Percentiles rank a stretch among this genome's conserved stretches.
These are phyloP conservation scores for Mytilinidion resinicola DNA, from an alignment of 495 filamentous ascomycete genomes.

Conservation along the genomic window DNA sequence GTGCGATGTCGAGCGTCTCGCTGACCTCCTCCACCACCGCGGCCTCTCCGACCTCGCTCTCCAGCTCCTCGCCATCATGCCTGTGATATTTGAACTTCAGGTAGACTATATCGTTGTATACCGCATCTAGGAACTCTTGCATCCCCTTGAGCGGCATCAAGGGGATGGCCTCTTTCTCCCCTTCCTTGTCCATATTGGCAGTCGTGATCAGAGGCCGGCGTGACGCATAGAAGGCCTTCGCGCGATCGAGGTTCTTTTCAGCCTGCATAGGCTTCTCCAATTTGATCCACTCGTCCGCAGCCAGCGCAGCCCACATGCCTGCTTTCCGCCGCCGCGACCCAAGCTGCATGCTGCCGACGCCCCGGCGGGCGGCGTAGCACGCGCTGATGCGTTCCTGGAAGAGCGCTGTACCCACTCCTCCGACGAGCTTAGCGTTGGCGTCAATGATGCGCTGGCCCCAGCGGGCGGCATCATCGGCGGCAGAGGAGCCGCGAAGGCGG, in stretches of 20 bases:
- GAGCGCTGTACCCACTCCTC: conserved; percentile 68
- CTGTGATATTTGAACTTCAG: background rate
- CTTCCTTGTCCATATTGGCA: background rate
- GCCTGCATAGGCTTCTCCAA: conserved; percentile 64
- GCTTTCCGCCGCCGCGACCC: conserved; percentile 72
- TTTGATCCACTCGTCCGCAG: conserved; percentile 73
- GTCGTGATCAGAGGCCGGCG: conserved; percentile 43
- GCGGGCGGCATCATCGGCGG: conserved; percentile 76
- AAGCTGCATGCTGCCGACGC: conserved; percentile 56
- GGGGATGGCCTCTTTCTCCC: conserved; percentile 33
- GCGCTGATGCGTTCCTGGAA: conserved; percentile 77
- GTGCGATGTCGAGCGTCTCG: conserved; percentile 23
- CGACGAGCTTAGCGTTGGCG: conserved; percentile 60
- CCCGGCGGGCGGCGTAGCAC: conserved; percentile 70
- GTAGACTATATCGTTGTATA: conserved; percentile 35
- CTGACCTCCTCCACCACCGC: conserved; percentile 25
- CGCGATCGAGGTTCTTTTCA: conserved; percentile 66
- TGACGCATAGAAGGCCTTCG: conserved; percentile 54
- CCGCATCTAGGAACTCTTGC: conserved; percentile 52
- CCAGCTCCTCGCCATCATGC: conserved; percentile 2
- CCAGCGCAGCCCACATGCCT: conserved; percentile 81
- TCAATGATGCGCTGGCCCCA: conserved; percentile 81
- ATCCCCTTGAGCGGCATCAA: conserved; percentile 50
- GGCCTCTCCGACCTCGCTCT: conserved; percentile 14
- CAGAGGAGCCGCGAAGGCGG: conserved; percentile 65